These are phyloP conservation scores for Aspergillus jensenii DNA, from an alignment of 2,329 filamentous ascomycete genomes.

Conservation along the genomic window DNA sequence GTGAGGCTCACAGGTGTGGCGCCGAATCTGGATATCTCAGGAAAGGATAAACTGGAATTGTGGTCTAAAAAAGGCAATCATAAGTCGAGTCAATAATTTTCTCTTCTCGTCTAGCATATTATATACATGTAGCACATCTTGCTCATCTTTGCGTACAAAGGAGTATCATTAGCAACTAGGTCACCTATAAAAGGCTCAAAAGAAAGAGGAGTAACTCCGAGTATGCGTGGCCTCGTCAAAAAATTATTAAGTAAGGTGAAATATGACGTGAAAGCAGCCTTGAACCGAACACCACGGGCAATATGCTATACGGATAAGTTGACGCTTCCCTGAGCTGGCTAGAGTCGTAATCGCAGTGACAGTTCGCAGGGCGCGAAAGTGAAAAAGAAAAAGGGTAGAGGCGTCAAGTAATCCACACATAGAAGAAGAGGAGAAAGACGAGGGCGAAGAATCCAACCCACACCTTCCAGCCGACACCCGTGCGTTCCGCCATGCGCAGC, in stretches of 20 bases:
- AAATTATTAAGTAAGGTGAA: background rate
- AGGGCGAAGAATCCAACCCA: conserved; percentile 88
- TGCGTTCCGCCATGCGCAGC: conserved; percentile 90
- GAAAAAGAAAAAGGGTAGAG: background rate
- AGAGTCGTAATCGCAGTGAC: background rate
- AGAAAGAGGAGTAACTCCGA: background rate
- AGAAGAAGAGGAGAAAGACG: conserved; percentile 80
- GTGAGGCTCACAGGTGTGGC: no score
- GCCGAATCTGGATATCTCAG: no score
- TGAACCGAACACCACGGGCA: background rate
- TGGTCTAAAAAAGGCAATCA: background rate
- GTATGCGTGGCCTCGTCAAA: conserved; percentile 2
- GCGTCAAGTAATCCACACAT: conserved; percentile 79
- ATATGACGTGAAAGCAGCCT: background rate
- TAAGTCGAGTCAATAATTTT: background rate
- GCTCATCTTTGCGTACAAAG: background rate
- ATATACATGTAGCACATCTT: conserved; percentile 1
- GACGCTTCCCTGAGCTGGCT: background rate
- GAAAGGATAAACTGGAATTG: background rate
- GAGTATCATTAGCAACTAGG: background rate
- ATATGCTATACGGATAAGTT: background rate
- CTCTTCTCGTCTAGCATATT: background rate
- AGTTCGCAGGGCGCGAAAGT: no score
- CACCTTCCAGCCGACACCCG: conserved; percentile 92
- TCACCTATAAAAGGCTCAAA: background rate